Evolutionary conservation across 2,329 filamentous ascomycete genomes (phyloP), one percentile per base, ranked within the genome.

Genomic region (Paraconiothyrium brasiliense): DNA sequence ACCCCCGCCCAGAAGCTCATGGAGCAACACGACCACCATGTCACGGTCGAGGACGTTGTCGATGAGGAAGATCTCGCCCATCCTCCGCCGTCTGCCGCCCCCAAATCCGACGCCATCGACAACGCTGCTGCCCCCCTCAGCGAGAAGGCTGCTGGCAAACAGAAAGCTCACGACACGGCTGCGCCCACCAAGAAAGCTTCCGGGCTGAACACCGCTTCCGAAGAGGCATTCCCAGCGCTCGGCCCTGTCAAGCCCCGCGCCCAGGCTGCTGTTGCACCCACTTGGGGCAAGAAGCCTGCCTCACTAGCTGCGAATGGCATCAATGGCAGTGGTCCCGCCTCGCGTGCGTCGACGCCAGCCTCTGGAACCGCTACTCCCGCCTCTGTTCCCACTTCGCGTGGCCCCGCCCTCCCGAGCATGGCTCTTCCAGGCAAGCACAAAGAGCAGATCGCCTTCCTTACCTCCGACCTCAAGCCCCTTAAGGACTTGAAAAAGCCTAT

Each of bases 141-240:
- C 63, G 81, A 87, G 55, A 92, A 91, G 79, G 85, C 87, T 63
- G 86, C 87, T 48, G 88, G 86, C 57, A 93, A 92, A 83, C 88
- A 91, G 76, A 90, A 89, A 76, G 84, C 83, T 39, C 83, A 86
- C 59, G 78, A 84, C 37, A 77, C 82, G 1, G 76, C 74, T 48
- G 67, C 77, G 47, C 62, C 74, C 7, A 64, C 79, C 35, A 79
- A 77, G 55, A 71, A 75, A 48, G 68, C 72, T 11, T 3, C 43
- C 34, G 65, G 84, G 56, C 82, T 97, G 64, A 92, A 98, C 79
- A 94, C 92, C 22, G 87, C 92, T 73, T 97, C 92, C 20, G 92
- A 96, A 75, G 94, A 98, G 80, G 84, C 92, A 62, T 99, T 99
- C 85, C 95, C 95, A n/a, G 90, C 94, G 70, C 87, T 99, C 50